phyloP scores from a whole-genome alignment of 345 rosid genomes.

The Turritis glabra region DNA sequence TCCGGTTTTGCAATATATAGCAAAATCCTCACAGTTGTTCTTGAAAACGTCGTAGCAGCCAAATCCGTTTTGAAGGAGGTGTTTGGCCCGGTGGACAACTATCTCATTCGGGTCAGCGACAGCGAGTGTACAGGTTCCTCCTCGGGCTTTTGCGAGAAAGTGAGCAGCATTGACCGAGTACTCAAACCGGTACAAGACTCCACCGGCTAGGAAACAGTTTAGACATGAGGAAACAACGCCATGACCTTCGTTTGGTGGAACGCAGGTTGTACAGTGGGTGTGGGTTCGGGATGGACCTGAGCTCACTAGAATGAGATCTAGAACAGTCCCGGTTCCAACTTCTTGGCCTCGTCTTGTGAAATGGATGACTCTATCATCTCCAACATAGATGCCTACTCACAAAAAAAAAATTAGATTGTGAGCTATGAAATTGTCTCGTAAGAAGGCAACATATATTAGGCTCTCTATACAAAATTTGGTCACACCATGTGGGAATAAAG shows the following conservation, averaged over 20 bases:
- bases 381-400: conserved; percentile 71
- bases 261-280: conserved; percentile 66
- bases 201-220: conserved; percentile 86
- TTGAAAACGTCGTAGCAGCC: conserved; percentile 82
- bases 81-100: conserved; percentile 70
- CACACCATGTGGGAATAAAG: no score
- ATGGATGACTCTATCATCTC: conserved; percentile 77
- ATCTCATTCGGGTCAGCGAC: conserved; percentile 53
- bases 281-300: conserved; percentile 61
- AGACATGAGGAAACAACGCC: conserved; percentile 85
- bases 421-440: no score
- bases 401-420: no score
- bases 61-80: conserved; percentile 77
- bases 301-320: conserved; percentile 72
- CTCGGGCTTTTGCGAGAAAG: conserved; percentile 84
- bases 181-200: conserved; percentile 72
- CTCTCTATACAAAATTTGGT: no score
- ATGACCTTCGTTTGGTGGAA: conserved; percentile 50
- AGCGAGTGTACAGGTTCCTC: conserved; percentile 92
- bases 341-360: conserved; percentile 92
- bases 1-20: conserved; percentile 86
- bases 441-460: no score
- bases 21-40: conserved; percentile 83
- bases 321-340: conserved; percentile 82
- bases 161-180: conserved; percentile 76